Conservation (phyloP, 805 yeast species). For the Brettanomyces sp. region DNA sequence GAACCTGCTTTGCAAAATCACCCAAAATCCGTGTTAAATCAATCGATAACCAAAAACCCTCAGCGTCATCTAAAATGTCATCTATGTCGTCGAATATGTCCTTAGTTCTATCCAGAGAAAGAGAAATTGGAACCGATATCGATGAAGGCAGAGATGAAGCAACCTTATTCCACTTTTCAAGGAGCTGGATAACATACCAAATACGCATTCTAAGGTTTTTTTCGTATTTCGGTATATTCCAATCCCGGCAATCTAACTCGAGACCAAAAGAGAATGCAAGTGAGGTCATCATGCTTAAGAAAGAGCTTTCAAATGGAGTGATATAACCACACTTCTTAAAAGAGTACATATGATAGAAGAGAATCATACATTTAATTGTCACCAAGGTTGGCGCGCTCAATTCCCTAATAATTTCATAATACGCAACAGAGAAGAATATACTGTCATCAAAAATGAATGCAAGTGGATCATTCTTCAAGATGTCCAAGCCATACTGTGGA, state of each 20-base stretch:
- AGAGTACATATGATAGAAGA: conserved; percentile 4
- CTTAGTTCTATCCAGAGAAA: not conserved
- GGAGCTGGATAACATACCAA: conserved; percentile 4
- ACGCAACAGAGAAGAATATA: conserved; percentile 4
- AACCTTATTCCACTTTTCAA: conserved; percentile 5
- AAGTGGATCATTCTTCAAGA: conserved; percentile 3
- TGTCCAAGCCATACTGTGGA: conserved; percentile 5
- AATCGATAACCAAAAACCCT: conserved; percentile 1
- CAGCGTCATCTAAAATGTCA: conserved; percentile 2
- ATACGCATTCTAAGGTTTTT: conserved; percentile 3
- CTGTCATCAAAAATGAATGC: conserved; percentile 5
- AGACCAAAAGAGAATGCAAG: conserved; percentile 5
- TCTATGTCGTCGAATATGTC: conserved; percentile 6
- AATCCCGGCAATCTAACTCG: not conserved
- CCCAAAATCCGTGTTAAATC: conserved; percentile 3
- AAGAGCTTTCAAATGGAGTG: conserved; percentile 5
- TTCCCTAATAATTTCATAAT: conserved; percentile 4
- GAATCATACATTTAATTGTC: conserved; percentile 4
- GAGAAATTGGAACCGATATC: not conserved
- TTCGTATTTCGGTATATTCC: conserved; percentile 7
- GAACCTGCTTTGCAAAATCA: not conserved
- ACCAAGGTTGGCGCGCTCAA: conserved; percentile 4
- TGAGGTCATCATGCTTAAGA: conserved; percentile 4
- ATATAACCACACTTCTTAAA: conserved; percentile 5
- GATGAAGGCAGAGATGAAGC: conserved; percentile 5